Evolutionary conservation across 495 filamentous ascomycete species (phyloP).

Genomic region (Penicillium verhagenii): DNA sequence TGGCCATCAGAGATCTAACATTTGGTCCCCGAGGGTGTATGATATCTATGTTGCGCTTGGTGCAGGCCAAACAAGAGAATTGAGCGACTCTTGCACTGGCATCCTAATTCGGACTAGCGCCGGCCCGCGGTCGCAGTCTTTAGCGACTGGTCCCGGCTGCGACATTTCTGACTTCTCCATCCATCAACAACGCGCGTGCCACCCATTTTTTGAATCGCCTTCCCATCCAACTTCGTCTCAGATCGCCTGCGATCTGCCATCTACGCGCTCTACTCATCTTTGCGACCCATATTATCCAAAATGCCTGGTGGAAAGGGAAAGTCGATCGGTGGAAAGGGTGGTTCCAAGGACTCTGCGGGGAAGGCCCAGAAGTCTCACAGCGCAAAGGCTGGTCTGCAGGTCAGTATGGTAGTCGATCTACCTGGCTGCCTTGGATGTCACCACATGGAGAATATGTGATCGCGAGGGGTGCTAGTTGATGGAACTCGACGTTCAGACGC

Average conservation of each 20-base stretch:
- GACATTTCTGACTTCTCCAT: slow-evolving; percentile 51
- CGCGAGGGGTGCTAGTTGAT: slow-evolving; percentile 6
- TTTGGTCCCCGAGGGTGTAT: neutral
- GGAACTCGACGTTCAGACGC: slow-evolving; percentile 17
- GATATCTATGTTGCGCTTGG: neutral
- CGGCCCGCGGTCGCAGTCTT: slow-evolving; percentile 35
- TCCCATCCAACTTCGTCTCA: slow-evolving; percentile 34
- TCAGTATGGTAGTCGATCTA: slow-evolving; percentile 51
- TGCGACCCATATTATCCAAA: slow-evolving; percentile 38
- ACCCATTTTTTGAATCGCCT: slow-evolving; percentile 31
- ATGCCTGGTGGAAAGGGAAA: slow-evolving; percentile 93
- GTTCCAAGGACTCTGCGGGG: slow-evolving; percentile 65
- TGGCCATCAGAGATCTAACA: neutral
- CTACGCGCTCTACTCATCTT: slow-evolving; percentile 25
- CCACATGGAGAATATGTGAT: slow-evolving; percentile 12
- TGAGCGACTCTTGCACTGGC: slow-evolving; percentile 13
- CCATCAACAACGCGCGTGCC: slow-evolving; percentile 51
- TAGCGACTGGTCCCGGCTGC: slow-evolving; percentile 43
- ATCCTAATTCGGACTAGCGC: slow-evolving; percentile 43
- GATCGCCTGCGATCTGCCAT: slow-evolving; percentile 19
- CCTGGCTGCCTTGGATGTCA: neutral
- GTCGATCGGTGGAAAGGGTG: slow-evolving; percentile 92
- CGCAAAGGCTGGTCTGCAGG: slow-evolving; percentile 96
- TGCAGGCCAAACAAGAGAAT: neutral
- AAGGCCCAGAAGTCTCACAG: slow-evolving; percentile 99